These are phyloP conservation scores for Eucalyptus pauciflora DNA, from an alignment of 345 rosid species.

Conservation along the genomic window DNA sequence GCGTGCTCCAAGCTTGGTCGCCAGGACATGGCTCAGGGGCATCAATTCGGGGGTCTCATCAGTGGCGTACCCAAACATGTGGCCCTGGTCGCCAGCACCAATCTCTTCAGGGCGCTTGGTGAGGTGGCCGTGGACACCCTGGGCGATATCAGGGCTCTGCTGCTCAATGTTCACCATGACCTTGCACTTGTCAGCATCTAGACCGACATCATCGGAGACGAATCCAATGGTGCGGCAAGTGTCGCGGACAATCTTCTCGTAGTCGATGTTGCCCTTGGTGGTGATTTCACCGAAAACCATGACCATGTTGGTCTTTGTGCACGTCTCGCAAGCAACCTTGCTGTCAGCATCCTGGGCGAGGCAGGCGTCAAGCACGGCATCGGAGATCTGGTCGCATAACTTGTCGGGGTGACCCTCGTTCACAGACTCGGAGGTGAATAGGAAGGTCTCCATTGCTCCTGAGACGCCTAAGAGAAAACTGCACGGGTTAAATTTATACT, in stretches of 20 bases:
- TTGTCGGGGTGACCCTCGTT: slow-evolving; percentile 49
- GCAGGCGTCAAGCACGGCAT: slow-evolving; percentile 38
- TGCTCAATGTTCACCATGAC: slow-evolving; percentile 1
- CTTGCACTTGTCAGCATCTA: slow-evolving; percentile 5
- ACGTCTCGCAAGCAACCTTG: slow-evolving; percentile 39
- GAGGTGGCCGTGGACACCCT: slow-evolving; percentile 3
- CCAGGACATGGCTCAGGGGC: slow-evolving; percentile 5
- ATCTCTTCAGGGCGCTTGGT: slow-evolving; percentile 5
- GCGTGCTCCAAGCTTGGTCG: slow-evolving; percentile 1
- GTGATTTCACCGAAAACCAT: slow-evolving; percentile 4
- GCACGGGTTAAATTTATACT: neutral
- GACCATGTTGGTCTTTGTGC: slow-evolving; percentile 39
- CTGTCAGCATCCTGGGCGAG: slow-evolving; percentile 36
- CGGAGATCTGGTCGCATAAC: slow-evolving; percentile 40
- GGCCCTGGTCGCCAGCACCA: slow-evolving; percentile 5
- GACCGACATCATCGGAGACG: slow-evolving; percentile 2
- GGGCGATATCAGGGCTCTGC: slow-evolving; percentile 5
- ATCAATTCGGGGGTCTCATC: slow-evolving; percentile 5
- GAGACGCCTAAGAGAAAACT: neutral
- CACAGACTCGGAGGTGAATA: slow-evolving; percentile 37
- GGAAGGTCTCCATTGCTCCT: slow-evolving; percentile 29
- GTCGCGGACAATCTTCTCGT: slow-evolving; percentile 3
- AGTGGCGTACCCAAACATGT: slow-evolving; percentile 5
- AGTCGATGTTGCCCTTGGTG: slow-evolving; percentile 1
- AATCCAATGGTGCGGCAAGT: neutral